Conservation (phyloP, 805 yeast genomes). For the Yamadazyma paraphyllophila region DNA sequence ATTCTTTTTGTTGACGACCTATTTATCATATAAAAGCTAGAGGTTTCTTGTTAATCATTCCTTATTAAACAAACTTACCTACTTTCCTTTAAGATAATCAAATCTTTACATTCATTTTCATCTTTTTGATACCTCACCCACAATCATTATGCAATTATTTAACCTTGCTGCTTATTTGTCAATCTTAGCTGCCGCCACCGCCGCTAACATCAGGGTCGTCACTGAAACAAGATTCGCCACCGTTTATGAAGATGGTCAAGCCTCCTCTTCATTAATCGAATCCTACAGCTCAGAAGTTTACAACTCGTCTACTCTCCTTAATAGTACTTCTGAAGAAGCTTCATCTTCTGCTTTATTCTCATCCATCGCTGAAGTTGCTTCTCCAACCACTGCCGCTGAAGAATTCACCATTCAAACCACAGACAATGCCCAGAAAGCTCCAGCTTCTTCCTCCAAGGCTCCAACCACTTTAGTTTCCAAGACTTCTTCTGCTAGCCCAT, state of each 20-base stretch:
- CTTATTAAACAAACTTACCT: background rate
- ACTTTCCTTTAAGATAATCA: constrained; percentile 1
- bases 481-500: constrained; percentile 10
- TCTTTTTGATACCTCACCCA: constrained; percentile 1
- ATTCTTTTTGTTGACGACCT: constrained; percentile 1
- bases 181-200: constrained; percentile 9
- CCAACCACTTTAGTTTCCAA: constrained; percentile 18
- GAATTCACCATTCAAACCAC: background rate
- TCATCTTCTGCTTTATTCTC: background rate
- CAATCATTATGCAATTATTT: constrained; percentile 22
- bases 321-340: background rate
- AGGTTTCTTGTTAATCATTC: constrained; percentile 3
- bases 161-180: constrained; percentile 19
- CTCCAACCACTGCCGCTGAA: constrained; percentile 1
- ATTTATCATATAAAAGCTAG: background rate
- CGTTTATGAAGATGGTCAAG: constrained; percentile 13
- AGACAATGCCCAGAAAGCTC: constrained; percentile 15
- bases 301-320: background rate
- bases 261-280: background rate
- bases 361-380: background rate
- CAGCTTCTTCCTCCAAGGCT: constrained; percentile 11
- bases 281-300: background rate
- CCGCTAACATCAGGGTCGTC: constrained; percentile 13
- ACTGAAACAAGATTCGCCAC: constrained; percentile 14
- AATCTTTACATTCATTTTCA: constrained; percentile 3